Base-by-base conservation (phyloP, 1,284 basidiomycete species). In the Ceratobasidium sp. region DNA sequence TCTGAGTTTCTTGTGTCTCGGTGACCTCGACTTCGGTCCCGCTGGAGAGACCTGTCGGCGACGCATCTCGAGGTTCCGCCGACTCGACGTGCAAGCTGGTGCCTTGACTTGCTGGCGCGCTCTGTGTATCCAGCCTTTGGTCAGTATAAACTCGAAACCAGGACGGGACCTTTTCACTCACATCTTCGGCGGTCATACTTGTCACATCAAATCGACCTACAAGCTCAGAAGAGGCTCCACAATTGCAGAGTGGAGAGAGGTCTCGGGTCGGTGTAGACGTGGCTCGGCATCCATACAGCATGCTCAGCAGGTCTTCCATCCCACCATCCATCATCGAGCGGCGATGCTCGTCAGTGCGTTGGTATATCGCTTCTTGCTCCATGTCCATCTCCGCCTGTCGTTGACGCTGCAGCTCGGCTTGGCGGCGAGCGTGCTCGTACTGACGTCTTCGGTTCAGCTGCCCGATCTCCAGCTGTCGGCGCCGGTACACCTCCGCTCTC, bases 391-490 rank as follows among this genome's bases (percentile, higher is more conserved):
- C 33, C 40, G 44, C 12, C 42, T 64, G 63, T 40, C 51, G 67
- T 40, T 6, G 75, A 5, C 64, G 63, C 23, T 77, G 51, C n/a
- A 68, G 23, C 33, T 77, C 75, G n/a, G 75, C 75, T 49, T 77
- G 75, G 40, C 73, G 73, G 10, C 61, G 75, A 20, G 75, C 63
- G 18, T 68, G 49, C 58, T 66, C 75, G 26, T 67, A 51, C 39
- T 77, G 75, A n/a, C 75, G 63, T 15, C 75, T 53, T 46, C 75
- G 75, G 53, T 77, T 77, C 26, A 77, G 75, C 23, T 67, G 63
- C 49, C 68, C 75, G 39, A 68, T n/a, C 15, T 64, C 63, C 40
- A 64, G 42, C 15, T 60, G 75, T 46, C 64, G 64, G 13, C 53
- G 64, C 12, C 66, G 55, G 61, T 68, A 68, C 39, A 44, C 75